Evolutionary conservation across 306 rosid species (phyloP).

Genomic region (Cicer chorassanicum): DNA sequence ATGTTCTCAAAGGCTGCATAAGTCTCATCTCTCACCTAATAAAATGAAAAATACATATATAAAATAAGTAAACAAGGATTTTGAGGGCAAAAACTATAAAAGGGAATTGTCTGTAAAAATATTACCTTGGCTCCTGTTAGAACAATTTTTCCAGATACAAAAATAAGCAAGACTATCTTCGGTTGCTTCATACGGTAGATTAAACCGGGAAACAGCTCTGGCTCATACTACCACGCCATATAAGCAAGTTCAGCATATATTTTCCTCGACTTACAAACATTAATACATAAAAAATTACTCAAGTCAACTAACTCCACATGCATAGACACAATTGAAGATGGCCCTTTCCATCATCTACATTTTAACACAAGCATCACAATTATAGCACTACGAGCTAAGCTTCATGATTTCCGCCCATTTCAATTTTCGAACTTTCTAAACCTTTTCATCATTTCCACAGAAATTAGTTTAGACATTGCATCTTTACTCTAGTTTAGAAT

Average conservation of each 20-base stretch:
- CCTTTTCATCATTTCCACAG: neutral
- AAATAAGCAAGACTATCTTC: constrained; percentile 90
- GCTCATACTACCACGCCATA: constrained; percentile 74
- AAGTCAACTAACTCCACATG: neutral
- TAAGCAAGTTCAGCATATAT: constrained; percentile 37
- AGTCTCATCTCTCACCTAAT: constrained; percentile 89
- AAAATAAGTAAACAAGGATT: neutral
- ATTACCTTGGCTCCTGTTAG: constrained; percentile 96
- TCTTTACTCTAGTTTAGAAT: neutral
- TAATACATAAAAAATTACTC: neutral
- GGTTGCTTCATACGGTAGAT: constrained; percentile 98
- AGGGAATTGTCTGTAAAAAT: neutral
- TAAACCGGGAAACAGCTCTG: constrained; percentile 95
- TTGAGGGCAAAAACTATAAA: neutral
- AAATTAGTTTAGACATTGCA: constrained; percentile 1
- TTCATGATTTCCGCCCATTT: neutral
- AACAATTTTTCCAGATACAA: constrained; percentile 95
- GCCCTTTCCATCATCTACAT: neutral
- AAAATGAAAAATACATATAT: constrained; percentile 3
- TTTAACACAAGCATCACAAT: neutral
- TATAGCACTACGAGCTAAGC: neutral
- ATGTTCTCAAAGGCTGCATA: constrained; percentile 95
- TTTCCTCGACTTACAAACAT: constrained; percentile 21
- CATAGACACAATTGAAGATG: constrained; percentile 2
- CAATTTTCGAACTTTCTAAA: neutral